Evolutionary conservation across 2,329 filamentous ascomycete genomes (phyloP), one percentile per base, ranked within the genome.

Genomic region (Penicillium sp.): DNA sequence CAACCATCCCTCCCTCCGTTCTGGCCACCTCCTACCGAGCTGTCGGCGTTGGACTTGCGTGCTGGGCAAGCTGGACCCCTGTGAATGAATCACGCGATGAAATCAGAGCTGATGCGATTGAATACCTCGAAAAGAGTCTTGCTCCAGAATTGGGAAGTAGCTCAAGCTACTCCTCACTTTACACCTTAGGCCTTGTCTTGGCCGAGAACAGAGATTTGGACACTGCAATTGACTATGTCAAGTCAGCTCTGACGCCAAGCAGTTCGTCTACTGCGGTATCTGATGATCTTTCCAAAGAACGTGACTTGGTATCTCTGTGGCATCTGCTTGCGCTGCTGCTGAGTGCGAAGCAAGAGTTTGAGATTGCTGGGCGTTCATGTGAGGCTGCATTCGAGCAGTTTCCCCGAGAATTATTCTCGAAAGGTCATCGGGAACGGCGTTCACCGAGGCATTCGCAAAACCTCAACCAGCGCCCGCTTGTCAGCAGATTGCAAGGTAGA

Each of bases 351-450:
- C 89, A 96, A 64, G 92, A 97, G 61, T 96, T 90, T 67, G 79
- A 85, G 49, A 89, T 90, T 73, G 93, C 94, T 2, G 83, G 86
- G 29, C 87, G 88, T 68, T 89, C 92, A 33, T 97, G 93, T 66
- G 91, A 96, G 70, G 92, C 91, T 27, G 93, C 92, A 4, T 89
- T 97, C 70, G 92, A 96, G 65, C 91, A 96, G 69, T 96, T 96
- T 68, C 86, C 88, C 53, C 87, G 91, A 60, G 83, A 87, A 0
- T 75, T 83, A 0, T 81, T 89, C 7, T 81, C 93, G 0, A 91
- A 92, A 68, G 89, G 88, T 19, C 82, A 82, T 51, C 76, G 82
- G 35, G 79, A 84, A 17, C 70, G 83, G 54, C 71, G 74, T 27
- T 64, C 66, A 27, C 65, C 64, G 21, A 68, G 67, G 55, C 61